Conservation (phyloP, 495 filamentous ascomycete species). For the Penicillium salamii region DNA sequence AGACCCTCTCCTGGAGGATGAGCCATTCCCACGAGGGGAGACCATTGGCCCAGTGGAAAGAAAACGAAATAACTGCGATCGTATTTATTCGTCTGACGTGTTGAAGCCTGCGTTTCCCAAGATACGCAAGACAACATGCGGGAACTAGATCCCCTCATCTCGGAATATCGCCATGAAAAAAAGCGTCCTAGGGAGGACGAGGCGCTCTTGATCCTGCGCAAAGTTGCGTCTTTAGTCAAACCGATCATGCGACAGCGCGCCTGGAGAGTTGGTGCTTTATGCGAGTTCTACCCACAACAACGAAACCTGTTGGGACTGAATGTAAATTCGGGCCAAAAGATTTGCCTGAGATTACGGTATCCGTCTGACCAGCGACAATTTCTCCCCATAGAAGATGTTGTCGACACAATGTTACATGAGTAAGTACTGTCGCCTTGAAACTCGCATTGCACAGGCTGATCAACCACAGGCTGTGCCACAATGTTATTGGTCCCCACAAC, state of each 20-base stretch:
- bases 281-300: slow-evolving; percentile 80
- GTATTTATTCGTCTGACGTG: no score
- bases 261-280: slow-evolving; percentile 77
- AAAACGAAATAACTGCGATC: neutral
- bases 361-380: slow-evolving; percentile 73
- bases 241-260: slow-evolving; percentile 86
- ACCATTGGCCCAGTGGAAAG: neutral
- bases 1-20: slow-evolving; percentile 3
- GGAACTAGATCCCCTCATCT: slow-evolving; percentile 67
- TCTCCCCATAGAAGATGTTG: slow-evolving; percentile 71
- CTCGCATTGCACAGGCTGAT: slow-evolving; percentile 7
- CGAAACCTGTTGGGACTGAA: slow-evolving; percentile 81
- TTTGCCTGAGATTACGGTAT: slow-evolving; percentile 82
- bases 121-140: no score
- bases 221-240: slow-evolving; percentile 87
- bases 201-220: slow-evolving; percentile 77
- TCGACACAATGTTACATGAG: slow-evolving; percentile 96
- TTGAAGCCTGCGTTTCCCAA: no score
- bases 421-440: slow-evolving; percentile 25
- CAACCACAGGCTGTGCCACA: slow-evolving; percentile 67
- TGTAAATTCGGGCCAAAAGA: slow-evolving; percentile 68
- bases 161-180: slow-evolving; percentile 75
- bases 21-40: neutral
- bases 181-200: slow-evolving; percentile 69
- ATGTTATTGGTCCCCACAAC: slow-evolving; percentile 78